Conservation (phyloP, 306 rosid genomes). For the Abrus precatorius region DNA sequence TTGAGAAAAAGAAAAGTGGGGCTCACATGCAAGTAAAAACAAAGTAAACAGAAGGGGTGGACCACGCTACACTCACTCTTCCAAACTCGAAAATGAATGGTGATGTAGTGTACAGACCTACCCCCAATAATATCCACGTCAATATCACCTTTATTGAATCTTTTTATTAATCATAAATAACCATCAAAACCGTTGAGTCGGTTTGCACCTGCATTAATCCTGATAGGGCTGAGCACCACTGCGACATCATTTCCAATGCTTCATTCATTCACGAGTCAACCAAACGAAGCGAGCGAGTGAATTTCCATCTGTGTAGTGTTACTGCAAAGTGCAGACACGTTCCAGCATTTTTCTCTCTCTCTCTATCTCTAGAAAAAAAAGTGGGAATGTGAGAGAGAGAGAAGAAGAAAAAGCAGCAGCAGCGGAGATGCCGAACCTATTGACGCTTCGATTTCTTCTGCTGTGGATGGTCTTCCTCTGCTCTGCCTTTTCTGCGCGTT, state of each 20-base stretch:
- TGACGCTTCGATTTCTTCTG: conserved; percentile 66
- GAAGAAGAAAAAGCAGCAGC: conserved; percentile 18
- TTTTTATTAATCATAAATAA: neutral
- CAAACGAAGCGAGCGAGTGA: conserved; percentile 2
- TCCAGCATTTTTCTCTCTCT: conserved; percentile 24
- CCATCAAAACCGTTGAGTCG: conserved; percentile 15
- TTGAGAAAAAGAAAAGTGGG: neutral
- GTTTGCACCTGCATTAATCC: conserved; percentile 31
- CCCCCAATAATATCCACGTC: neutral
- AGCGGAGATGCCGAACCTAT: conserved; percentile 22
- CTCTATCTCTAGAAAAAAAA: conserved; percentile 45
- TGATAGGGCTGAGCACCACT: conserved; percentile 15
- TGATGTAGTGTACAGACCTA: neutral
- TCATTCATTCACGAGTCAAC: conserved; percentile 55
- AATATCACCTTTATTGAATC: neutral
- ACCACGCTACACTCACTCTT: neutral
- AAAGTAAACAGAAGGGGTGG: neutral
- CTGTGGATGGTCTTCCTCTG: conserved; percentile 62
- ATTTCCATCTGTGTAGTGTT: conserved; percentile 35
- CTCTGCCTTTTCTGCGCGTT: conserved; percentile 45
- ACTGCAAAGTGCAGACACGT: conserved; percentile 56
- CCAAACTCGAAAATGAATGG: neutral
- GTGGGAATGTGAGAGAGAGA: conserved; percentile 42
- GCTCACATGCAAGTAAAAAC: conserved; percentile 6
- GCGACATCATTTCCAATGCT: conserved; percentile 1